phyloP scores from a whole-genome alignment of 495 filamentous ascomycete species.

The Terfezia boudieri region DNA sequence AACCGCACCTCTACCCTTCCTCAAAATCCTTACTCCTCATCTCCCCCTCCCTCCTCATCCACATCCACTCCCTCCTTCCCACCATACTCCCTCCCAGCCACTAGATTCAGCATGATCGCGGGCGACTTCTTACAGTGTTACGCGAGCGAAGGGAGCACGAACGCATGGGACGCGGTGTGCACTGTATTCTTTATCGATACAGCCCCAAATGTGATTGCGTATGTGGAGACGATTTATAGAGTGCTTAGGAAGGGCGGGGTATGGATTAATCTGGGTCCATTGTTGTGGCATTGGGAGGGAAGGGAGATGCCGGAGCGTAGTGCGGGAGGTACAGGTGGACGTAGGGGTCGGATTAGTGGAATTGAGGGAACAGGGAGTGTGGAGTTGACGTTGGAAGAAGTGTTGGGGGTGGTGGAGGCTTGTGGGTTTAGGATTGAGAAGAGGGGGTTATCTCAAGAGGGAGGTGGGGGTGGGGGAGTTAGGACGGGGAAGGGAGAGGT shows the following conservation, averaged over 20 bases:
- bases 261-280: slow-evolving; percentile 28
- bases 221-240: slow-evolving; percentile 24
- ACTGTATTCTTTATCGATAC: slow-evolving; percentile 33
- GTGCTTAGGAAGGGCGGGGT: slow-evolving; percentile 22
- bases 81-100: slow-evolving; percentile 19
- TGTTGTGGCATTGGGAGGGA: slow-evolving; percentile 21
- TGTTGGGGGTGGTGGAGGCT: slow-evolving; percentile 8
- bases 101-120: slow-evolving; percentile 60
- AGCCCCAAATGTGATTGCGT: slow-evolving; percentile 24
- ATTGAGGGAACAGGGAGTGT: slow-evolving; percentile 1
- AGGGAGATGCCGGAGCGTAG: slow-evolving; percentile 3
- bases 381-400: slow-evolving; percentile 2
- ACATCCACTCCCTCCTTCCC: slow-evolving; percentile 3
- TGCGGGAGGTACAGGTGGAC: slow-evolving; percentile 12
- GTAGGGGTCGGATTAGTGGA: slow-evolving; percentile 1
- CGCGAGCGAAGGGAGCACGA: slow-evolving; percentile 13
- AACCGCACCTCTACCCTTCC: neutral
- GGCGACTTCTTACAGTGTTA: slow-evolving; percentile 30
- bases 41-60: neutral
- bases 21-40: neutral
- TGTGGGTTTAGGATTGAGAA: slow-evolving; percentile 4
- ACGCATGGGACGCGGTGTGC: slow-evolving; percentile 22
- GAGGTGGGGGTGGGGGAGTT: neutral
- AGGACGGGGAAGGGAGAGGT: neutral
- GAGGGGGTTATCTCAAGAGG: neutral